Evolutionary conservation across 805 yeast species (phyloP).

Genomic region (Yarrowia divulgata): DNA sequence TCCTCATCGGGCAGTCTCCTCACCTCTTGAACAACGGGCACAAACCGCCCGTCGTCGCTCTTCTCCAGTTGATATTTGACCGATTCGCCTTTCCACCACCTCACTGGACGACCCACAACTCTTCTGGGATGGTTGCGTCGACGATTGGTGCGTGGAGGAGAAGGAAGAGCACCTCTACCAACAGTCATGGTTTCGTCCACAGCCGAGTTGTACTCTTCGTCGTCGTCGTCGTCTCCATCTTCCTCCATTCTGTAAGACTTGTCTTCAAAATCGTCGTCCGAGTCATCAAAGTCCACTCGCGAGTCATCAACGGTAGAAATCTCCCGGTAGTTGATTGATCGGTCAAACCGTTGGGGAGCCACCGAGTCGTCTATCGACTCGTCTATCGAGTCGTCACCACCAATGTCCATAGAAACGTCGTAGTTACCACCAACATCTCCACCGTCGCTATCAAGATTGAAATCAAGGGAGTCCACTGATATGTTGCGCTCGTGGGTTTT

Average conservation of each 20-base stretch:
- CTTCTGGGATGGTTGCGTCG: slow-evolving; percentile 68
- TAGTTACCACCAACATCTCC: not conserved
- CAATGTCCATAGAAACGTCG: not conserved
- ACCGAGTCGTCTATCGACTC: not conserved
- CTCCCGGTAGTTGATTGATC: slow-evolving; percentile 19
- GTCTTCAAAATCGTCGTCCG: slow-evolving; percentile 10
- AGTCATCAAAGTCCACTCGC: not conserved
- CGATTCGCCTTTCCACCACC: slow-evolving; percentile 84
- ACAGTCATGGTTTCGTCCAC: slow-evolving; percentile 1
- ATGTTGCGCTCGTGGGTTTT: not conserved
- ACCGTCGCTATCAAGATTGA: not conserved
- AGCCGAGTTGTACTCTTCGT: slow-evolving; percentile 2
- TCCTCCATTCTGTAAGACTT: not conserved
- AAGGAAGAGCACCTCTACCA: slow-evolving; percentile 3
- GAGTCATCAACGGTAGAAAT: slow-evolving; percentile 2
- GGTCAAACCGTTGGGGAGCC: not conserved
- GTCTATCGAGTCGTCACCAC: not conserved
- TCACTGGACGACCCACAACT: slow-evolving; percentile 66
- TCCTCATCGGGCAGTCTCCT: not conserved
- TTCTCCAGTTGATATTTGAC: slow-evolving; percentile 60
- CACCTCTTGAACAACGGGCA: slow-evolving; percentile 9
- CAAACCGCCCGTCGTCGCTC: slow-evolving; percentile 15
- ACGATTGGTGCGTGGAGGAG: slow-evolving; percentile 48
- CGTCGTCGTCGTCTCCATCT: slow-evolving; percentile 13
- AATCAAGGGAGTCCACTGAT: not conserved